Conservation (phyloP, 2,329 filamentous ascomycete genomes). For the Gnomoniopsis smithogilvyi region DNA sequence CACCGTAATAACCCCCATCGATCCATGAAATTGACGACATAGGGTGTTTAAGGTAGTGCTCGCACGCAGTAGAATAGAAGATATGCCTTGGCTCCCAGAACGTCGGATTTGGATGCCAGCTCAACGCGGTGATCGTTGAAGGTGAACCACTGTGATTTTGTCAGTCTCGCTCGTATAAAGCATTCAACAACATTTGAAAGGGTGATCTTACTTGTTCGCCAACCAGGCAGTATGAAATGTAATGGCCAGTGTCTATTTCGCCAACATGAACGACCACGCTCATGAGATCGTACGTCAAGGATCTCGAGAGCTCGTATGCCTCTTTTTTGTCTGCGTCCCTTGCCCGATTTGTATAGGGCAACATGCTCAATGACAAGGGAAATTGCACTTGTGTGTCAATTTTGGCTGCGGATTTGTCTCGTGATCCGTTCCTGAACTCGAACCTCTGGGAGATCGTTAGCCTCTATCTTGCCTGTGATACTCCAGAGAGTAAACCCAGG, state of each 20-base stretch:
- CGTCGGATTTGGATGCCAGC: conserved; percentile 77
- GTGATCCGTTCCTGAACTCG: conserved; percentile 65
- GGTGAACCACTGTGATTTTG: conserved; percentile 71
- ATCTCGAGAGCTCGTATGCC: conserved; percentile 54
- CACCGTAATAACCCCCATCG: too few relatives aligned
- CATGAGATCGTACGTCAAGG: conserved; percentile 80
- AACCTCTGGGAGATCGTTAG: conserved; percentile 49
- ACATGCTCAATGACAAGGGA: conserved; percentile 82
- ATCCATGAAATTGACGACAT: too few relatives aligned
- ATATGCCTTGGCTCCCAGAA: conserved; percentile 83
- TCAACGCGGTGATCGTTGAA: conserved; percentile 96
- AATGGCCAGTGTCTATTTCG: conserved; percentile 89
- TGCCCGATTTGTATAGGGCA: conserved; percentile 77
- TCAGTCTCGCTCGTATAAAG: conserved; percentile 10
- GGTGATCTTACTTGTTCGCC: conserved; percentile 60
- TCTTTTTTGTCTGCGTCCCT: conserved; percentile 47
- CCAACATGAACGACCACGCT: conserved; percentile 92
- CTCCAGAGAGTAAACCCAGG: neutral
- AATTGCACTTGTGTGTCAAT: conserved; percentile 86
- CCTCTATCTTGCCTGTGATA: neutral
- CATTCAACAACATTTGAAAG: neutral
- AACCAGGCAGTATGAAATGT: conserved; percentile 83
- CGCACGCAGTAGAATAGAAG: conserved; percentile 81
- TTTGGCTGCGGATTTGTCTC: conserved; percentile 73
- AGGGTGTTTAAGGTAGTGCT: conserved; percentile 43